Evolutionary conservation across 352 stramenopile genomes (phyloP).

Genomic region (Phytophthora crassamura): DNA sequence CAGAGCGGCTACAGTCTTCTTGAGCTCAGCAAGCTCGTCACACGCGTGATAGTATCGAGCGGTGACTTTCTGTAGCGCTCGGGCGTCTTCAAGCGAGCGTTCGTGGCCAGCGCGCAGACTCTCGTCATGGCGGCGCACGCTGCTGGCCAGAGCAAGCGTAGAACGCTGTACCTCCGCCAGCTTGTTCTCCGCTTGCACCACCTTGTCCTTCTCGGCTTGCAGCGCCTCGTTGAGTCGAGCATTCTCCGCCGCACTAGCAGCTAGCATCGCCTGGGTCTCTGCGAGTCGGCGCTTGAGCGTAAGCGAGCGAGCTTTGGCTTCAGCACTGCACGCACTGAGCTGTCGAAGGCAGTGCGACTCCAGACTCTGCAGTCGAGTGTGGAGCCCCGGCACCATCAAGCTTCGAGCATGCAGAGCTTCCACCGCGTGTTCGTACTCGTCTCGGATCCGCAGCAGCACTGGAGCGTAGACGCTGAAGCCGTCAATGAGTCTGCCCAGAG

Average conservation of each 20-base stretch:
- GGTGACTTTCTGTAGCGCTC: slow-evolving; percentile 56
- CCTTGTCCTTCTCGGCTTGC: slow-evolving; percentile 32
- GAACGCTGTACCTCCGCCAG: slow-evolving; percentile 54
- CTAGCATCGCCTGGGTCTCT: slow-evolving; percentile 57
- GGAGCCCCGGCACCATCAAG: slow-evolving; percentile 57
- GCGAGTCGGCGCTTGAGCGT: slow-evolving; percentile 58
- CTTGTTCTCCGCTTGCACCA: slow-evolving; percentile 40
- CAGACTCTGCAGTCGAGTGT: slow-evolving; percentile 59
- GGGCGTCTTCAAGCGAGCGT: slow-evolving; percentile 57
- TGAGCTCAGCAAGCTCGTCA: slow-evolving; percentile 78
- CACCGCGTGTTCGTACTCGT: slow-evolving; percentile 67
- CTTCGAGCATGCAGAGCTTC: slow-evolving; percentile 35
- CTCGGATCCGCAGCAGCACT: slow-evolving; percentile 63
- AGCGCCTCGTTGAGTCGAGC: slow-evolving; percentile 41
- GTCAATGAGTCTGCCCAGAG: slow-evolving; percentile 60
- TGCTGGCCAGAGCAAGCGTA: slow-evolving; percentile 63
- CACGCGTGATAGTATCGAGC: slow-evolving; percentile 72
- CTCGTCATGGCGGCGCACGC: slow-evolving; percentile 79
- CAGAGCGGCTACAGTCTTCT: slow-evolving; percentile 64
- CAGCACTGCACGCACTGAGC: slow-evolving; percentile 51
- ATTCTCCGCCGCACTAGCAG: slow-evolving; percentile 58
- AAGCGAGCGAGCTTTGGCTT: slow-evolving; percentile 46
- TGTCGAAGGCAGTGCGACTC: slow-evolving; percentile 71
- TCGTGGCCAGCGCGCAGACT: slow-evolving; percentile 68
- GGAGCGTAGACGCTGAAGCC: slow-evolving; percentile 73